A percentile compares a stretch with the other conserved stretches of the same genome.
Evolutionary conservation across 2,329 filamentous ascomycete genomes (phyloP).

Genomic region (Cladosporium austrohemisphaericum): DNA sequence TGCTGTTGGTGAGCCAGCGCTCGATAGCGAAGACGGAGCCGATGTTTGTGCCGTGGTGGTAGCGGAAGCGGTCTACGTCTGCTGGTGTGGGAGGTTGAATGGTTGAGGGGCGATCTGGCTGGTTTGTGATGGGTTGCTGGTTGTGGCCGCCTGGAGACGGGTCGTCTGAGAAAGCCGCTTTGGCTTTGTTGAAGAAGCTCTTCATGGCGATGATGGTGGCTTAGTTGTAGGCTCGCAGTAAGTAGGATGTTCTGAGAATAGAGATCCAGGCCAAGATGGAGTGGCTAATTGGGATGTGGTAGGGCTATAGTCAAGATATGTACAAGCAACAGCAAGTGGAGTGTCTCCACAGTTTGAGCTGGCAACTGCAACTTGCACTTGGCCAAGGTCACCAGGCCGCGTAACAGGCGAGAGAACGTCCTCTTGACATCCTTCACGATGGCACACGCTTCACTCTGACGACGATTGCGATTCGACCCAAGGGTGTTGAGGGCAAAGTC

Average conservation of each 20-base stretch:
- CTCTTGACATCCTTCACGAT: no score
- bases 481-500: no score
- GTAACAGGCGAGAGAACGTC: no score
- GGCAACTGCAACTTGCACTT: slow-evolving; percentile 7
- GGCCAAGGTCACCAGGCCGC: slow-evolving; percentile 1
- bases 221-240: neutral
- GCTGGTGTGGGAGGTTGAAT: slow-evolving; percentile 38
- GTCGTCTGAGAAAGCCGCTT: slow-evolving; percentile 29
- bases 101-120: slow-evolving; percentile 22
- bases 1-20: slow-evolving; percentile 52
- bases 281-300: neutral
- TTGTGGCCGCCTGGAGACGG: slow-evolving; percentile 17
- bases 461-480: no score
- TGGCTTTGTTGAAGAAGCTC: slow-evolving; percentile 38
- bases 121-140: slow-evolving; percentile 21
- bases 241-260: neutral
- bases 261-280: neutral
- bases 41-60: slow-evolving; percentile 58
- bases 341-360: slow-evolving; percentile 1
- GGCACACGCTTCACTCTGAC: no score
- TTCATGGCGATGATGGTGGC: slow-evolving; percentile 29
- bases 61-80: slow-evolving; percentile 53
- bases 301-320: slow-evolving; percentile 6
- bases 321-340: slow-evolving; percentile 8
- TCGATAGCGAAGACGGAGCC: slow-evolving; percentile 60